Percentiles rank a stretch among this genome's conserved stretches.
These are phyloP conservation scores for Pelargonium nanum DNA, from an alignment of 345 rosid genomes.

Conservation along the genomic window DNA sequence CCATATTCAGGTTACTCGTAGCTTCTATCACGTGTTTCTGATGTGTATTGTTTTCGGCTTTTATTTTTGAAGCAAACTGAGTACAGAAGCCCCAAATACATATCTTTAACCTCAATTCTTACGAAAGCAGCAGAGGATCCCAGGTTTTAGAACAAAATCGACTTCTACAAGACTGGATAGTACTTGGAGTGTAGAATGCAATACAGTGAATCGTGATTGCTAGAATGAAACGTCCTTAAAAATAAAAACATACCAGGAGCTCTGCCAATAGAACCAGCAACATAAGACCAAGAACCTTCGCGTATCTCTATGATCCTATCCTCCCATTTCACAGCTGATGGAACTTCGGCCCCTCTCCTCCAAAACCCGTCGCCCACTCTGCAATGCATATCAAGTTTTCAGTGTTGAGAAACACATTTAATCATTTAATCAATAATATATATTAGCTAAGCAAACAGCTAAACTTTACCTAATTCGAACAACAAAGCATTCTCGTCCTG, in stretches of 20 bases:
- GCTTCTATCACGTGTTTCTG: too few species aligned
- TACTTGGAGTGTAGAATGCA: too few species aligned
- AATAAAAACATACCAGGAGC: slow-evolving; percentile 81
- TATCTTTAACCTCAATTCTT: too few species aligned
- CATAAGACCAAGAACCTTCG: slow-evolving; percentile 82
- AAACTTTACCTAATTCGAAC: slow-evolving; percentile 50
- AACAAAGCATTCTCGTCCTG: slow-evolving; percentile 78
- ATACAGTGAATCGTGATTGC: neutral
- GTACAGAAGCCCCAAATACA: too few species aligned
- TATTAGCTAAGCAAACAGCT: neutral
- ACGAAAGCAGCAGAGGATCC: too few species aligned
- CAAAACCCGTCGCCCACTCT: slow-evolving; percentile 79
- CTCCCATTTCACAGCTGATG: slow-evolving; percentile 55
- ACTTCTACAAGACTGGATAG: too few species aligned
- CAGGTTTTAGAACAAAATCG: too few species aligned
- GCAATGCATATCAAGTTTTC: neutral
- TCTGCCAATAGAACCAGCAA: slow-evolving; percentile 78
- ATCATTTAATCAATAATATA: neutral
- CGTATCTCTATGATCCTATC: slow-evolving; percentile 70
- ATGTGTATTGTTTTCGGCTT: too few species aligned
- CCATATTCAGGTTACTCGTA: too few species aligned
- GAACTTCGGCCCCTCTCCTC: slow-evolving; percentile 78
- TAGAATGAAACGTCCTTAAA: neutral
- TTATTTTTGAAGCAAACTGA: too few species aligned
- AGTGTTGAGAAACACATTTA: too few species aligned